Conservation (phyloP, 306 rosid genomes). For the barrel medic (Medicago truncatula) region MtrunA17r5.0-ANR NC_053046.1:15132001-15132500, state of each 20-base stretch:
- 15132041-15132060: too few relatives aligned
- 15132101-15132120: too few relatives aligned
- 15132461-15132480: neutral
- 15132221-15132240: constrained; percentile 57
- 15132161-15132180: too few relatives aligned
- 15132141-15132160: too few relatives aligned
- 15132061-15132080: too few relatives aligned
- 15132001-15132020: too few relatives aligned
- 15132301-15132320: constrained; percentile 58
- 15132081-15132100: too few relatives aligned
- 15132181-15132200: too few relatives aligned
- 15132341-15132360: neutral
- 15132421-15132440: constrained; percentile 42
- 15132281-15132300: constrained; percentile 57
- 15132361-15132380: constrained; percentile 33
- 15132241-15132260: constrained; percentile 50
- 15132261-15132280: constrained; percentile 50
- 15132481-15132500: too few relatives aligned
- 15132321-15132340: constrained; percentile 38
- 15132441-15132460: constrained; percentile 54
- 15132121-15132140: too few relatives aligned
- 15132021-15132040: too few relatives aligned
- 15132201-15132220: constrained; percentile 23
- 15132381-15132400: constrained; percentile 49
- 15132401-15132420: constrained; percentile 40